A percentile compares a stretch with the other conserved stretches of the same genome.
phyloP scores from a whole-genome alignment of 441 rosid species.

The Isatis lusitanica region DNA sequence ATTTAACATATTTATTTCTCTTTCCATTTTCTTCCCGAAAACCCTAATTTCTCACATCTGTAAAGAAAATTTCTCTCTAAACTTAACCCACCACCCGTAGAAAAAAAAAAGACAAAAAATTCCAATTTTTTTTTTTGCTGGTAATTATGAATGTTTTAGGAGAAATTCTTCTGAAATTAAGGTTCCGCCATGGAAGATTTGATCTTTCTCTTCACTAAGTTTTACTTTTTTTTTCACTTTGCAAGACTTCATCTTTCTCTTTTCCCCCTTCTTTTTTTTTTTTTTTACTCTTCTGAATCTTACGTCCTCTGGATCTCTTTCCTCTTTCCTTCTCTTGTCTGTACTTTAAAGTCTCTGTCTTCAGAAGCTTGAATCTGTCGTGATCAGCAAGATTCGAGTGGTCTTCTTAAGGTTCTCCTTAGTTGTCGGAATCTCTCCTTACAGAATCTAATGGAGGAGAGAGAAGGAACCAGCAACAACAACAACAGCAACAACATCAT shows the following conservation, averaged over 20 bases:
- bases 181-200: conserved; percentile 49
- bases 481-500: conserved; percentile 35
- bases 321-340: conserved; percentile 25
- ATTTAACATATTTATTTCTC: conserved; percentile 45
- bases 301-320: conserved; percentile 29
- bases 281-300: conserved; percentile 16
- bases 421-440: conserved; percentile 36
- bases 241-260: conserved; percentile 27
- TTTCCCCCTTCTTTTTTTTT: conserved; percentile 29
- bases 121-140: conserved; percentile 23
- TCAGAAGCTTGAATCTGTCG: conserved; percentile 34
- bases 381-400: conserved; percentile 38
- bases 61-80: conserved; percentile 40
- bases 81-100: conserved; percentile 27
- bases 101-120: conserved; percentile 8
- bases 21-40: conserved; percentile 50
- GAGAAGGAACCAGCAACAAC: conserved; percentile 47
- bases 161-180: conserved; percentile 17
- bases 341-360: not conserved
- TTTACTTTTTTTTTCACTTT: conserved; percentile 28
- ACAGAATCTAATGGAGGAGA: conserved; percentile 63
- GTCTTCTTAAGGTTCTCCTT: conserved; percentile 39
- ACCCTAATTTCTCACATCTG: conserved; percentile 65
- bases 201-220: conserved; percentile 35
- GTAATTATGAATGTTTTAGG: conserved; percentile 37